Evolutionary conservation across 78 protist species (phyloP).

Genomic region (Planoprotostelium fungivorum): DNA sequence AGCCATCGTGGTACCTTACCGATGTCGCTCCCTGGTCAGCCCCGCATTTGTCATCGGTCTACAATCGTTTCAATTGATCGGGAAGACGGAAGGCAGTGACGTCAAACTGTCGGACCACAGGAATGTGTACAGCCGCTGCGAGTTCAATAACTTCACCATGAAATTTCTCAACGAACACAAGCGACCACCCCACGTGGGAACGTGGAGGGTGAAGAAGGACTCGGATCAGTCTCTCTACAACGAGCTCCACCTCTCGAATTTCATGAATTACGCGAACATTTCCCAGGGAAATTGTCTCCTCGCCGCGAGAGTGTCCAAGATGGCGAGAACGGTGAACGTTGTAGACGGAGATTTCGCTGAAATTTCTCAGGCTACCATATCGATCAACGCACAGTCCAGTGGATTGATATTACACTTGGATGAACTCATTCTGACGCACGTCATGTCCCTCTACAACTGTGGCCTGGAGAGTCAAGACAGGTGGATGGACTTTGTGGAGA

Average conservation of each 20-base stretch:
- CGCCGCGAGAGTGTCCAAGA: not conserved
- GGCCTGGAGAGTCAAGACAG: not conserved
- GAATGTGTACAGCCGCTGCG: not conserved
- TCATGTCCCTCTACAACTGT: not conserved
- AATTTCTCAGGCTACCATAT: not conserved
- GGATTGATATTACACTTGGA: not conserved
- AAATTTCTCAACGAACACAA: not conserved
- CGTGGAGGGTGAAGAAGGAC: no score
- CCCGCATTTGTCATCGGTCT: not conserved
- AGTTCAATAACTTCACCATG: not conserved
- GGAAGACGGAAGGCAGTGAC: not conserved
- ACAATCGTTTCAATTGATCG: not conserved
- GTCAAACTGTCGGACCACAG: not conserved
- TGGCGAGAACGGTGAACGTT: not conserved
- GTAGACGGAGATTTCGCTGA: not conserved
- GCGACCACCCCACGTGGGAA: no score
- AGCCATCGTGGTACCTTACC: not conserved
- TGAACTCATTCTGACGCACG: not conserved
- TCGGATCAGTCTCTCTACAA: no score
- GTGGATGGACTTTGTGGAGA: not conserved
- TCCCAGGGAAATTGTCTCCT: not conserved
- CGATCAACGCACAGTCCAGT: not conserved
- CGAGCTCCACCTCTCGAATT: no score
- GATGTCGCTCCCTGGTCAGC: not conserved
- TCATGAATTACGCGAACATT: not conserved